Evolutionary conservation across 306 rosid species (phyloP).

Genomic region (Fagus crenata): DNA sequence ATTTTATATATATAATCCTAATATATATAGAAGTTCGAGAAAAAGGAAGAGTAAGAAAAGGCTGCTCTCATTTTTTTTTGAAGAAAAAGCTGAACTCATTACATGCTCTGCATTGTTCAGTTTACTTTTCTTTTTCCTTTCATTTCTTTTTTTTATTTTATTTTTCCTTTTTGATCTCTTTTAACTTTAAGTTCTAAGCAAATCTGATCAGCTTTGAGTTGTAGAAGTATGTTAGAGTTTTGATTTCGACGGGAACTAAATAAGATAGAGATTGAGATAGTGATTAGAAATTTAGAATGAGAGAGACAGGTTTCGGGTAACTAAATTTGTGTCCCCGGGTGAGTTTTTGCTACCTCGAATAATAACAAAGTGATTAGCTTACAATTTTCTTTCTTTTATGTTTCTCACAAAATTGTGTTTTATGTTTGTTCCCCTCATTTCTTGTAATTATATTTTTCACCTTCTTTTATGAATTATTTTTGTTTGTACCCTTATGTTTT

Average conservation of each 20-base stretch:
- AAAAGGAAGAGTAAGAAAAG: background rate
- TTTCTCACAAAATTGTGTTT: background rate
- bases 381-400: background rate
- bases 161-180: background rate
- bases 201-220: conserved; percentile 5
- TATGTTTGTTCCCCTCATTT: background rate
- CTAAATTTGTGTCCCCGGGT: background rate
- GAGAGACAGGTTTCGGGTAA: background rate
- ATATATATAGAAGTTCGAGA: conserved; percentile 11
- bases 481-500: background rate
- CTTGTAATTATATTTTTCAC: background rate
- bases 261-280: conserved; percentile 3
- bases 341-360: background rate
- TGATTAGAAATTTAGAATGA: background rate
- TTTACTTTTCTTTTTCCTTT: background rate
- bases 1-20: background rate
- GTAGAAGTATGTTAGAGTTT: conserved; percentile 5
- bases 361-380: too few relatives aligned
- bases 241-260: conserved; percentile 7
- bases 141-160: background rate
- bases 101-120: conserved; percentile 10
- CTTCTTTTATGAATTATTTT: background rate
- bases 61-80: conserved; percentile 16
- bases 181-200: background rate
- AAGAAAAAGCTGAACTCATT: conserved; percentile 16